Conservation (phyloP, 2,329 filamentous ascomycete genomes). For the Achaetomium macrosporum region DNA sequence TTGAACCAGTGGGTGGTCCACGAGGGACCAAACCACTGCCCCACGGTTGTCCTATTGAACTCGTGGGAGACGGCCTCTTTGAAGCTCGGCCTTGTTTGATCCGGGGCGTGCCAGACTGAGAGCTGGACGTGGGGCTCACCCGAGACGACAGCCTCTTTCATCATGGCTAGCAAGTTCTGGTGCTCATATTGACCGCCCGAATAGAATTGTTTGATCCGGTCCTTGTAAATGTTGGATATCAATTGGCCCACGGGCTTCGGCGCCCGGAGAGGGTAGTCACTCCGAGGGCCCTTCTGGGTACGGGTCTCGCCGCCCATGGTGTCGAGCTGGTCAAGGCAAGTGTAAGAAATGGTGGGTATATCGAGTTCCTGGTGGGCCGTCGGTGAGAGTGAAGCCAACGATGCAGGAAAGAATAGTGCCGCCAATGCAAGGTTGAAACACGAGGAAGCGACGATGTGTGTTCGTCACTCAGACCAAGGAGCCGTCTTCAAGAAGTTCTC, state of each 20-base stretch:
- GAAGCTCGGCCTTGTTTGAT: constrained; percentile 76
- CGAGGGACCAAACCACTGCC: constrained; percentile 80
- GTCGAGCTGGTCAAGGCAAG: not conserved
- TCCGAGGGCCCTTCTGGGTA: constrained; percentile 37
- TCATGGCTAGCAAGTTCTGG: constrained; percentile 69
- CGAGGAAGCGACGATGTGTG: not conserved
- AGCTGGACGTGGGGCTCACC: constrained; percentile 76
- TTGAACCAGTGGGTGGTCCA: constrained; percentile 99
- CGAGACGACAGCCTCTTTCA: constrained; percentile 60
- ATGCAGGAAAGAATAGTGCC: not conserved
- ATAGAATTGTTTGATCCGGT: constrained; percentile 77
- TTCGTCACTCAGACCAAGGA: too few species aligned
- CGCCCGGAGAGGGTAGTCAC: constrained; percentile 48
- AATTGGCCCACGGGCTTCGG: constrained; percentile 62
- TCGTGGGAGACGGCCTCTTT: constrained; percentile 70
- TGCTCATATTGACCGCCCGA: constrained; percentile 70
- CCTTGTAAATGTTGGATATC: constrained; percentile 79
- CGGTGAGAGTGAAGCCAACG: not conserved
- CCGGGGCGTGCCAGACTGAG: constrained; percentile 77
- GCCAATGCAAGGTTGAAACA: not conserved
- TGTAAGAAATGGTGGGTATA: too few species aligned
- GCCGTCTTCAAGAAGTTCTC: not conserved
- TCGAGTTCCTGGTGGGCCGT: not conserved
- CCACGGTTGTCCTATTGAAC: constrained; percentile 69
- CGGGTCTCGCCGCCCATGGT: constrained; percentile 44